Evolutionary conservation across 768 basidiomycete species (phyloP), one percentile per base, ranked within the genome.

Genomic region (Paxillus rubicundulus): DNA sequence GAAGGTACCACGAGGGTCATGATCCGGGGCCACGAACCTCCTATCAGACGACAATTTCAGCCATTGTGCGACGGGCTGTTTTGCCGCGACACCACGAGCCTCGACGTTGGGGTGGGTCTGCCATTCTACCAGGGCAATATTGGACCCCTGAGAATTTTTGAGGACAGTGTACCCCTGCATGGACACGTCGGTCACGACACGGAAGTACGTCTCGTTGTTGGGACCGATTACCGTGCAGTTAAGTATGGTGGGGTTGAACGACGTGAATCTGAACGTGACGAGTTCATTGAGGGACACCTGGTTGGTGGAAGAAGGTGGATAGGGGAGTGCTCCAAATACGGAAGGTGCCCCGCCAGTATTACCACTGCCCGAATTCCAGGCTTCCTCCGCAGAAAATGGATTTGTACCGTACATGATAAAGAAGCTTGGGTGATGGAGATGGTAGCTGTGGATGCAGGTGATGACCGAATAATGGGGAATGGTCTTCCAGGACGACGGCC

Each of bases 241-340:
- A 48, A 85, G 70, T 8, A 86, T 69, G 34, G 73, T 74, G 4
- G 80, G 76, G 52, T 70, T 77, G 61, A 81, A 74, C 12, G 73
- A 67, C 10, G 77, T 76, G 72, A 86, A 80, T 44, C 73, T 72
- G 65, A 80, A 79, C 5, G 71, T 69, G 56, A 75, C 58, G 51
- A 71, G 69, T 14, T 69, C 62, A 28, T 70, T 66, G 14, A 74
- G 58, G 20, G 69, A 33, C 6, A 70, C 61, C 20, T 60, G 40
- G 44, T 18, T 45, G 20, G 52, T 13, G 6, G 70, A 53, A 28
- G 71, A 51, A 20, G 68, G 48, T 0, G 80, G 76, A 58, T 81
- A 83, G 27, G 85, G 85, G 17, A 86, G 78, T 0, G 83, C 84
- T 5, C 85, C 85, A 59, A 80, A 82, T 52, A 85, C 67, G 43